A percentile compares a stretch with the other conserved stretches of the same genome.
These are phyloP conservation scores for Thelephora terrestris DNA, from an alignment of 1,284 basidiomycete genomes.

Conservation along the genomic window DNA sequence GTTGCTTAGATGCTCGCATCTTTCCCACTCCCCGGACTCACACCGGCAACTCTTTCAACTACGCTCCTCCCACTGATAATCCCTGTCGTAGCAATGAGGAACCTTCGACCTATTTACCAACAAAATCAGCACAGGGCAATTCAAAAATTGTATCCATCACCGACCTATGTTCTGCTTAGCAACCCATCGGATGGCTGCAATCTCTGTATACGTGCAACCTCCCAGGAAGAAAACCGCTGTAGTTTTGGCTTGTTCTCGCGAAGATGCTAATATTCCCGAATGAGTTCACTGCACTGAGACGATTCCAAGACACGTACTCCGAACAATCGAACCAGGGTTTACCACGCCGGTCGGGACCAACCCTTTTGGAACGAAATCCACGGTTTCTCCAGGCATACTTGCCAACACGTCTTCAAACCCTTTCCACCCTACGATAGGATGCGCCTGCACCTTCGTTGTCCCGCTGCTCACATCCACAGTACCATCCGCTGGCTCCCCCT, in stretches of 20 bases:
- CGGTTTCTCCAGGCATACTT: slow-evolving; percentile 74
- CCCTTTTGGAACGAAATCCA: slow-evolving; percentile 66
- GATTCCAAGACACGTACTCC: not conserved
- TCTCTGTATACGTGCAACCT: slow-evolving; percentile 95
- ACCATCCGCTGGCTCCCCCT: slow-evolving; percentile 26
- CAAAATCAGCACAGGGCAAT: slow-evolving; percentile 7
- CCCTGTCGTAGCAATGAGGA: slow-evolving; percentile 83
- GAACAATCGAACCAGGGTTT: slow-evolving; percentile 19
- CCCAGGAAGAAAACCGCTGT: slow-evolving; percentile 98
- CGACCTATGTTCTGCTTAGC: slow-evolving; percentile 70
- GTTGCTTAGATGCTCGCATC: slow-evolving; percentile 22
- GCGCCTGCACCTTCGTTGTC: slow-evolving; percentile 54
- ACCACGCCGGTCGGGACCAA: slow-evolving; percentile 23
- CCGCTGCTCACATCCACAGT: slow-evolving; percentile 25
- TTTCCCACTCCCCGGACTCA: slow-evolving; percentile 23
- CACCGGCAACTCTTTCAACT: slow-evolving; percentile 55
- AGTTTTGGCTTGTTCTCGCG: slow-evolving; percentile 51
- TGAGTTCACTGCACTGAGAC: slow-evolving; percentile 6
- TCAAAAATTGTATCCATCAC: slow-evolving; percentile 11
- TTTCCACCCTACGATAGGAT: slow-evolving; percentile 92
- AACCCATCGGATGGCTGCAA: slow-evolving; percentile 90
- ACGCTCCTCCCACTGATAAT: slow-evolving; percentile 73
- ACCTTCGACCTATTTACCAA: slow-evolving; percentile 53
- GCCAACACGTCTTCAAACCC: slow-evolving; percentile 88
- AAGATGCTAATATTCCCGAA: slow-evolving; percentile 27